A percentile compares a stretch with the other conserved stretches of the same genome.
Conservation (phyloP, 225 moss, liverwort and hornwort species). For the Physcomitrium patens region DNA sequence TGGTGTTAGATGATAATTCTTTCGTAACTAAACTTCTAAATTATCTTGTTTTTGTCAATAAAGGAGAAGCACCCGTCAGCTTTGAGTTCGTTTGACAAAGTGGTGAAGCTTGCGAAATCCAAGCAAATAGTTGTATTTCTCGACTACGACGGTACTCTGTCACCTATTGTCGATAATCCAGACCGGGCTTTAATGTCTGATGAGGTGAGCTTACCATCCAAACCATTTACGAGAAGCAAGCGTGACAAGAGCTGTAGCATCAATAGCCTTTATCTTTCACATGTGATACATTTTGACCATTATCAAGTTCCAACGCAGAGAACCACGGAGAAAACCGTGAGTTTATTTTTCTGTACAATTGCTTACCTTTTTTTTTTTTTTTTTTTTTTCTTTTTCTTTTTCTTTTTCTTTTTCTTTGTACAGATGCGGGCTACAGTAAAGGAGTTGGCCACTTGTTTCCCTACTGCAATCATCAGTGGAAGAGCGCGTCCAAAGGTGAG, state of each 20-base stretch:
- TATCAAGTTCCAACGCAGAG: background rate
- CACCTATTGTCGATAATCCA: slow-evolving; percentile 90
- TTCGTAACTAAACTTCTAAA: background rate
- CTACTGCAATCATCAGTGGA: slow-evolving; percentile 89
- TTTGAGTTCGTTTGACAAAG: slow-evolving; percentile 62
- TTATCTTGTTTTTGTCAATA: background rate
- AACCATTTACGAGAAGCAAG: background rate
- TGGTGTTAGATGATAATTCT: background rate
- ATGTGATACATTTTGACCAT: background rate
- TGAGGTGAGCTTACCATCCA: slow-evolving; percentile 48
- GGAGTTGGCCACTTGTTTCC: slow-evolving; percentile 79
- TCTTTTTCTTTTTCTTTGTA: no score
- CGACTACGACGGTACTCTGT: slow-evolving; percentile 89
- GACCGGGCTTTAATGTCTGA: slow-evolving; percentile 85
- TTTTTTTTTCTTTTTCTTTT: no score
- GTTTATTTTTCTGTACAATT: background rate
- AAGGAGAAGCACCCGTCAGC: slow-evolving; percentile 85
- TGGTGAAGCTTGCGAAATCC: slow-evolving; percentile 60
- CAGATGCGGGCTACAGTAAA: slow-evolving; percentile 90
- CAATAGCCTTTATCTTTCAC: background rate
- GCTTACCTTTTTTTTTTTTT: slow-evolving; percentile 21
- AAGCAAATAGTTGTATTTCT: slow-evolving; percentile 81
- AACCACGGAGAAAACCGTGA: background rate
- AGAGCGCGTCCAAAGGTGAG: slow-evolving; percentile 83
- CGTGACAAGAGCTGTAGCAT: background rate